Conservation (phyloP, 345 rosid genomes). For the Pugionium dolabratum region DNA sequence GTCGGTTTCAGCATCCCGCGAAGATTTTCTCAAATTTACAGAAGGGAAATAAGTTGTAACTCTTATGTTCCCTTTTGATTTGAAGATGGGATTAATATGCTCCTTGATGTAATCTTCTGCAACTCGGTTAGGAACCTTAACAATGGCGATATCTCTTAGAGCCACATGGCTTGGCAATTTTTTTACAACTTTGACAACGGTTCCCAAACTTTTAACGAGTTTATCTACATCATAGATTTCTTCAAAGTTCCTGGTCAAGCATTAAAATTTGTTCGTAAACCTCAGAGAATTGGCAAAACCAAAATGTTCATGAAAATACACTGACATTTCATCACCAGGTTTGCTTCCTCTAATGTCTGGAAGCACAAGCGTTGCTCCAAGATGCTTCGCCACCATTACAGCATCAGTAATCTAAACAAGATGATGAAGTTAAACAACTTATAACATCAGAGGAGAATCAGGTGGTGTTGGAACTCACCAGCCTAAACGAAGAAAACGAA, state of each 20-base stretch:
- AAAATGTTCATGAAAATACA: conserved; percentile 5
- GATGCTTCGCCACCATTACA: conserved; percentile 32
- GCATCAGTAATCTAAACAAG: conserved; percentile 40
- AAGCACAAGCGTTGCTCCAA: too few species aligned
- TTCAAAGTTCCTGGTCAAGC: conserved; percentile 60
- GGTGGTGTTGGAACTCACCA: too few species aligned
- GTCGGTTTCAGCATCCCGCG: conserved; percentile 56
- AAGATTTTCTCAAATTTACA: conserved; percentile 69
- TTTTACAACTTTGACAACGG: conserved; percentile 63
- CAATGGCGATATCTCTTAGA: conserved; percentile 63
- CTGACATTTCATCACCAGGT: conserved; percentile 45
- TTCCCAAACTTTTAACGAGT: conserved; percentile 66
- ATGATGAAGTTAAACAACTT: not conserved
- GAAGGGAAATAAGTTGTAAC: conserved; percentile 45
- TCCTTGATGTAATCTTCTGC: conserved; percentile 25
- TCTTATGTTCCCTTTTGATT: conserved; percentile 78
- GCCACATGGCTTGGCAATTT: conserved; percentile 64
- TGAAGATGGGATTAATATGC: conserved; percentile 64
- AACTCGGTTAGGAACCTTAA: conserved; percentile 84
- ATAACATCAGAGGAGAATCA: not conserved
- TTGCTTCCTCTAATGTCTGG: conserved; percentile 73
- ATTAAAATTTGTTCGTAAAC: too few species aligned
- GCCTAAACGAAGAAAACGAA: too few species aligned
- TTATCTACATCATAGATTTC: conserved; percentile 82
- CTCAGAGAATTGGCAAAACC: not conserved